phyloP scores from a whole-genome alignment of 129 eudicot species.

The Gnaphalium uliginosum region DNA sequence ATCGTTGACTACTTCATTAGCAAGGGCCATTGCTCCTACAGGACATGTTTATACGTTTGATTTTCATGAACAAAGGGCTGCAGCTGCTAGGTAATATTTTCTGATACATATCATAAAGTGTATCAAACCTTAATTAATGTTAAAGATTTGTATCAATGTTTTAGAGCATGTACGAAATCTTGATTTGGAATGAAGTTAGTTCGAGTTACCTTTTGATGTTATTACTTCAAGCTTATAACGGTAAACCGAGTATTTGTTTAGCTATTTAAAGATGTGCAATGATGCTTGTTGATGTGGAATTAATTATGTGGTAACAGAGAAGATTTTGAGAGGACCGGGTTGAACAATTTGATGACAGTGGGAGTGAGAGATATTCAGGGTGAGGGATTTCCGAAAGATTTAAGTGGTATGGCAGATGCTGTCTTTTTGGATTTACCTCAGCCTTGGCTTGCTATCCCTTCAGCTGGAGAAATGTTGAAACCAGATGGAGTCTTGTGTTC shows the following conservation, averaged over 20 bases:
- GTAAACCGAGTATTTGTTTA: no score
- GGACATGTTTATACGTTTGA: conserved; percentile 93
- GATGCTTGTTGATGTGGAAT: conserved; percentile 2
- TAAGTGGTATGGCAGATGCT: conserved; percentile 71
- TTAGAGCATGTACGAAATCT: background rate
- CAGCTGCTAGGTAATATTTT: conserved; percentile 69
- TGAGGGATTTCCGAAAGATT: conserved; percentile 82
- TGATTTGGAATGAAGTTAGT: no score
- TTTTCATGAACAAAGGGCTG: conserved; percentile 90
- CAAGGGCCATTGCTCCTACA: conserved; percentile 80
- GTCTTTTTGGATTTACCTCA: conserved; percentile 92
- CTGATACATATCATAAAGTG: background rate
- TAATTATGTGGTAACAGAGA: conserved; percentile 47
- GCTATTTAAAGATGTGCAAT: background rate
- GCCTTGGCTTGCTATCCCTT: conserved; percentile 94
- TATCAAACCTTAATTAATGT: background rate
- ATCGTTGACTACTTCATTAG: conserved; percentile 73
- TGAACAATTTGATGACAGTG: conserved; percentile 72
- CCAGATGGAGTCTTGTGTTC: conserved; percentile 88
- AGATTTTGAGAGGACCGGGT: conserved; percentile 77
- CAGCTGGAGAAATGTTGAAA: conserved; percentile 84
- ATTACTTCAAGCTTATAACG: no score
- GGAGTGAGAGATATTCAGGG: conserved; percentile 96
- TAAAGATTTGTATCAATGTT: background rate
- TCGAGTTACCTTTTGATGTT: no score